These are phyloP conservation scores for Sugiyamaella sp. DNA, from an alignment of 1,139 yeast genomes.

Conservation along the genomic window DNA sequence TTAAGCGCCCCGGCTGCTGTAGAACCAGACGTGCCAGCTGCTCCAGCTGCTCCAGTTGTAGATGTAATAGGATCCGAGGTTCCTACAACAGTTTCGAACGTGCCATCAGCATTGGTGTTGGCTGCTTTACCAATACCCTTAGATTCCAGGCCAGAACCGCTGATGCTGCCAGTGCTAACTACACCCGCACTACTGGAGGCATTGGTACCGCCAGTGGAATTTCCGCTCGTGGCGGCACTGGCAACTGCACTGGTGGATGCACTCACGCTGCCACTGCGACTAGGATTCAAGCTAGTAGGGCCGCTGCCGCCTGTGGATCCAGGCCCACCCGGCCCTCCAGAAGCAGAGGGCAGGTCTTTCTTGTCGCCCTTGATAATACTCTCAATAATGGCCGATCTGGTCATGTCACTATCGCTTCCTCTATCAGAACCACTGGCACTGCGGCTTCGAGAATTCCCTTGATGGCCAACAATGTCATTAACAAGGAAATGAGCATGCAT, in stretches of 20 bases:
- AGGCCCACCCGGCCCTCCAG: not conserved
- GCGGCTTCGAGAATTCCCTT: conserved; percentile 46
- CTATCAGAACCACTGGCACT: conserved; percentile 45
- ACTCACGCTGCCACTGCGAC: conserved; percentile 8
- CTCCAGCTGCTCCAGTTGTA: not conserved
- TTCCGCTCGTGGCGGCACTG: conserved; percentile 2
- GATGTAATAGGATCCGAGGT: not conserved
- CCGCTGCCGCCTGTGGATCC: not conserved
- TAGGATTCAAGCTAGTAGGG: not conserved
- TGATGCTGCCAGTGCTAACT: not conserved
- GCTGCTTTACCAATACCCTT: not conserved
- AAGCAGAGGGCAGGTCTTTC: not conserved
- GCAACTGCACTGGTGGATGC: conserved; percentile 1
- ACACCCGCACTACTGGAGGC: not conserved
- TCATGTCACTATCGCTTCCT: conserved; percentile 20
- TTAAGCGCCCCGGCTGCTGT: conserved; percentile 2
- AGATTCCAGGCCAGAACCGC: not conserved
- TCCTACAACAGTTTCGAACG: not conserved
- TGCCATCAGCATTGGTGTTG: not conserved
- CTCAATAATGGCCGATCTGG: conserved; percentile 15
- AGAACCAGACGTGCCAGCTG: not conserved
- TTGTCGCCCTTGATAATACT: conserved; percentile 9
- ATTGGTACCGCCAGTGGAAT: not conserved
- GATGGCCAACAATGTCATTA: conserved; percentile 67
- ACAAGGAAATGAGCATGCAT: conserved; percentile 83